phyloP scores from a whole-genome alignment of 176 grass and related monocot species.

The Eleusine indica region DNA sequence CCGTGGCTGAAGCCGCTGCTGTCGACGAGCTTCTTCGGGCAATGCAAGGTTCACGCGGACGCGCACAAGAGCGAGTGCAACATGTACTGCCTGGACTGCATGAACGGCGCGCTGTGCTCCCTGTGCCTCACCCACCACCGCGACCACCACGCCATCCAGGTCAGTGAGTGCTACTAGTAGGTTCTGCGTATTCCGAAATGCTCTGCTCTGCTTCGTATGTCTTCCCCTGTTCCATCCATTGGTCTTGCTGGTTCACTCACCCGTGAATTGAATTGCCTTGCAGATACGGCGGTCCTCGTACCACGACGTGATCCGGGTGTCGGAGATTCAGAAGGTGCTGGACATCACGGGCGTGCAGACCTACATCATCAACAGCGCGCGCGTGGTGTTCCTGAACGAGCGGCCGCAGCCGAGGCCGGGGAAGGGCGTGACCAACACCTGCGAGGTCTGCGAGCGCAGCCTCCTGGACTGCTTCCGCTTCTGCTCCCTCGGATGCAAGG shows the following conservation, averaged over 20 bases:
- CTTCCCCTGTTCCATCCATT: neutral
- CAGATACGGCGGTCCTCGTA: constrained; percentile 97
- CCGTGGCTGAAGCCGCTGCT: constrained; percentile 91
- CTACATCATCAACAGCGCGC: constrained; percentile 97
- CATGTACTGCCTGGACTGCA: constrained; percentile 97
- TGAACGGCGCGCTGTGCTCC: constrained; percentile 80
- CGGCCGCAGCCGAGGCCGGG: constrained; percentile 84
- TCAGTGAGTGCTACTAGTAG: neutral
- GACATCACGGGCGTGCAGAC: constrained; percentile 94
- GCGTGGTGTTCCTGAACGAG: constrained; percentile 98
- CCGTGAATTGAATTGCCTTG: neutral
- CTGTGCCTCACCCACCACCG: constrained; percentile 80
- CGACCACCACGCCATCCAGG: constrained; percentile 86
- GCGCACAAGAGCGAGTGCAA: constrained; percentile 94
- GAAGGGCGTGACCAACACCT: constrained; percentile 98
- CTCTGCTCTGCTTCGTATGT: neutral
- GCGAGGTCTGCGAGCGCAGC: constrained; percentile 94
- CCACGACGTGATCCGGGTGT: constrained; percentile 97
- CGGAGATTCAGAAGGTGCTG: constrained; percentile 94
- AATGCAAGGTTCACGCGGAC: constrained; percentile 78
- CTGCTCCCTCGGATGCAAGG: constrained; percentile 99
- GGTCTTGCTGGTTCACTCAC: neutral
- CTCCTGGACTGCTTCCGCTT: constrained; percentile 97
- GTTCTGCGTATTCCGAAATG: neutral
- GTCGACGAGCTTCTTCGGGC: constrained; percentile 83